These are phyloP conservation scores for Colletotrichum musicola DNA, from an alignment of 2,329 filamentous ascomycete genomes.

Conservation along the genomic window DNA sequence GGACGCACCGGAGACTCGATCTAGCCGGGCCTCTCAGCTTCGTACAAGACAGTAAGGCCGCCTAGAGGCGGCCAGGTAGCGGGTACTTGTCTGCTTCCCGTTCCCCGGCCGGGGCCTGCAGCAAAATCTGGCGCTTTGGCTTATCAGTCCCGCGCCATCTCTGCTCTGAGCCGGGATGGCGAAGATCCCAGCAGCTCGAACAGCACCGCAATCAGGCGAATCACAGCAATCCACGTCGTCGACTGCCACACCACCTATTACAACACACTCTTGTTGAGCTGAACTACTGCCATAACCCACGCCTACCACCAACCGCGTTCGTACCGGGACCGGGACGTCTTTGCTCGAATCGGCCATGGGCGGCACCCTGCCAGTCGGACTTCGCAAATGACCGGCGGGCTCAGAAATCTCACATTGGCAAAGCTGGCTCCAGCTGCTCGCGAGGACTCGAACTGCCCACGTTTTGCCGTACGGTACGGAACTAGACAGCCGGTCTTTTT, in stretches of 20 bases:
- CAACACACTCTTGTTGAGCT: conserved; percentile 3
- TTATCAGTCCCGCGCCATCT: conserved; percentile 39
- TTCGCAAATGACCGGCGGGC: neutral
- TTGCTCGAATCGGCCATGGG: conserved; percentile 19
- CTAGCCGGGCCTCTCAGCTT: neutral
- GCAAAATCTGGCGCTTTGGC: conserved; percentile 36
- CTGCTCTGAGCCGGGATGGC: conserved; percentile 22
- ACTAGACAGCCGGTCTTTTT: neutral
- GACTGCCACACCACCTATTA: conserved; percentile 36
- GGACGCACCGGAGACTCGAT: conserved; percentile 13
- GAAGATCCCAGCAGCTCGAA: conserved; percentile 30
- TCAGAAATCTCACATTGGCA: conserved; percentile 6
- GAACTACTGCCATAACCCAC: conserved; percentile 2
- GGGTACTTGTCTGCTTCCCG: neutral
- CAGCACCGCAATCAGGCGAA: conserved; percentile 34
- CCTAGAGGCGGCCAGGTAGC: conserved; percentile 12
- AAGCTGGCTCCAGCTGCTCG: neutral
- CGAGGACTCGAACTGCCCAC: neutral
- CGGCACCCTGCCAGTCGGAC: conserved; percentile 3
- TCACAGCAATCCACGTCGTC: conserved; percentile 41
- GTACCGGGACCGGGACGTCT: conserved; percentile 6
- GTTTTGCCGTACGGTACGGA: neutral
- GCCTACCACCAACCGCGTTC: conserved; percentile 4
- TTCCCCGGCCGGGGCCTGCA: conserved; percentile 33
- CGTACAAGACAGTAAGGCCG: neutral